These are phyloP conservation scores for Barnettozyma sucrosica DNA, from an alignment of 805 yeast species.

Conservation along the genomic window DNA sequence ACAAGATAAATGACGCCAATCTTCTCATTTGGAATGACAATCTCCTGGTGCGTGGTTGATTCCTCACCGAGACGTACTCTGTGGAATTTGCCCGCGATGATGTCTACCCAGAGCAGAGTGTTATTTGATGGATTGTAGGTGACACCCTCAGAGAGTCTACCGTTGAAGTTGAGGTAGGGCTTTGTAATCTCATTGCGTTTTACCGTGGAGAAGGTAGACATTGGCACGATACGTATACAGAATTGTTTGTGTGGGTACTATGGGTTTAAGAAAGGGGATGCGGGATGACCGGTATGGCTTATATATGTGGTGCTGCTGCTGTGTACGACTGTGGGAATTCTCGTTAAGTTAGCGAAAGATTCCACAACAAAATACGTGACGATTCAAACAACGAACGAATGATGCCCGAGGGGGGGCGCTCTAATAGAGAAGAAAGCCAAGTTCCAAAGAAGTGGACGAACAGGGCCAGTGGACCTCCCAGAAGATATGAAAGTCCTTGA, in stretches of 20 bases:
- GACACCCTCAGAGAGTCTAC: slow-evolving; percentile 60
- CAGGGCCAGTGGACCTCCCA: too few species aligned
- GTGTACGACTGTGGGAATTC: slow-evolving; percentile 1
- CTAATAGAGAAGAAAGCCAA: too few species aligned
- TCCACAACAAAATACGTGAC: neutral
- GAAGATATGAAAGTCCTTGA: too few species aligned
- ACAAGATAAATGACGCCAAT: slow-evolving; percentile 76
- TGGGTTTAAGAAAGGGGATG: too few species aligned
- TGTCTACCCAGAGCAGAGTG: slow-evolving; percentile 40
- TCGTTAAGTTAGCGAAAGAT: slow-evolving; percentile 1
- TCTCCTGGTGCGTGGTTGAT: slow-evolving; percentile 32
- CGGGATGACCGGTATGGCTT: too few species aligned
- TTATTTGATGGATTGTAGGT: slow-evolving; percentile 54
- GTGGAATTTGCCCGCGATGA: slow-evolving; percentile 33
- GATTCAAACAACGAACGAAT: neutral
- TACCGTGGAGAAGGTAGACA: slow-evolving; percentile 2
- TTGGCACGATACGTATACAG: neutral
- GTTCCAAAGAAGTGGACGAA: too few species aligned
- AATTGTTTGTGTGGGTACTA: neutral
- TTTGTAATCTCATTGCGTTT: slow-evolving; percentile 3
- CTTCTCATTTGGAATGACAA: slow-evolving; percentile 36
- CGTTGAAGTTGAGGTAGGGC: slow-evolving; percentile 18
- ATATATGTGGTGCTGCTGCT: neutral
- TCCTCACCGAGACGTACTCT: slow-evolving; percentile 22
- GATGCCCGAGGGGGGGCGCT: neutral